Evolutionary conservation across 140 eudicot genomes (phyloP), one percentile per base, ranked within the genome.

Genomic region (Anethum foeniculum): DNA sequence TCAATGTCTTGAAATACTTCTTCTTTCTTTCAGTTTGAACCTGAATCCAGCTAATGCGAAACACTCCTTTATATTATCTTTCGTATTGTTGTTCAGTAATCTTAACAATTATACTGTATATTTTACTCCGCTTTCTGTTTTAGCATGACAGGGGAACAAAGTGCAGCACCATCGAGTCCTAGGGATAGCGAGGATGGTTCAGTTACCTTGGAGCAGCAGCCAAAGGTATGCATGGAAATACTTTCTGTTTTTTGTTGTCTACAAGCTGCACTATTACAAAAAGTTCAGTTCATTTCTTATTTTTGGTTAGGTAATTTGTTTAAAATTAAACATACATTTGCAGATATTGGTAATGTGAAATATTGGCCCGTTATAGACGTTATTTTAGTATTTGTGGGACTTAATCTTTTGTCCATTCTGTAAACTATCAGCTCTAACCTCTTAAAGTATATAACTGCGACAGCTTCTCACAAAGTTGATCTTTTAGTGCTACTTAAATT

Each of bases 141-240:
- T 91, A 94, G 98, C 83, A 94, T 94, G 98, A 88, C 98, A 38
- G 97, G 96, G 75, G 98, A 94, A 84, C 96, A 68, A 75, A 81
- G 84, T 80, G 90, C 92, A 46, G 89, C 90, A 16, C 97, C 98
- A 56, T 81, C 94, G 3, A 92, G 96, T 88, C 98, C 96, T 44
- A 88, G 94, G 85, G 97, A 92, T 75, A 93, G 94, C 41, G 98
- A 92, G 23, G 98, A 94, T 89, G 87, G 80, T 32, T 83, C 97
- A 60, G 79, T 77, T 60, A 85, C 83, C 76, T 82, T 89, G 75
- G 96, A 89, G 48, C 96, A 88, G 43, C 94, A 87, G 32, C 93
- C 89, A 41, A 83, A 86, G 93, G 98, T 94, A 92, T 69, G 60
- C 47, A n/a, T 58, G 28, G 39, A 39, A 25, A 34, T 68, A 8